phyloP scores from a whole-genome alignment of 208 protist genomes.

The Leptomonas pyrrhocoris region DNA sequence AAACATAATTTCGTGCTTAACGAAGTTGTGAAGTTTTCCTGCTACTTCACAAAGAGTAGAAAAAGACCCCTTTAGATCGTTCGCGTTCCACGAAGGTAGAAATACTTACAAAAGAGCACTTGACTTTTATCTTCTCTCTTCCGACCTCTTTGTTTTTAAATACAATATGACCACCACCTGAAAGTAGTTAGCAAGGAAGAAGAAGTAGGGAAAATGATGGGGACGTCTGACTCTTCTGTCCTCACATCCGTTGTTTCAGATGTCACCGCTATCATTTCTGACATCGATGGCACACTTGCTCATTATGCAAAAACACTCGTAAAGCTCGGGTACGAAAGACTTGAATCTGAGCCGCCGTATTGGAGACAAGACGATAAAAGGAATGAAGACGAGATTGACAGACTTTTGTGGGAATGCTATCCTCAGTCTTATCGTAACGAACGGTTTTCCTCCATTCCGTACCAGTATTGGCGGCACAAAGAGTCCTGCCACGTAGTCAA shows the following conservation, averaged over 20 bases:
- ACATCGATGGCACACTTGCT: conserved; percentile 43
- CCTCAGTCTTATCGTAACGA: conserved; percentile 2
- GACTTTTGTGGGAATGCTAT: conserved; percentile 24
- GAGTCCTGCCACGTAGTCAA: conserved; percentile 14
- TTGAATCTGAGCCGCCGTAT: neutral
- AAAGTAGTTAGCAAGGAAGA: neutral
- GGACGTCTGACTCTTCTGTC: neutral
- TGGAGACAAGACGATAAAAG: conserved; percentile 8
- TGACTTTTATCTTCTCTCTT: too few species aligned
- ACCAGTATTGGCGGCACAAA: conserved; percentile 30
- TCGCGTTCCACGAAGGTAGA: too few species aligned
- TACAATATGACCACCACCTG: too few species aligned
- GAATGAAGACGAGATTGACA: conserved; percentile 11
- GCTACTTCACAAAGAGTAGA: too few species aligned
- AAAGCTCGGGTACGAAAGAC: conserved; percentile 10
- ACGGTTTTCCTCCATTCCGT: conserved; percentile 17
- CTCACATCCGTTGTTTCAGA: neutral
- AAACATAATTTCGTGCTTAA: too few species aligned
- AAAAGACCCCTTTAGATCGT: too few species aligned
- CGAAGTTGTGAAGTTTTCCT: too few species aligned
- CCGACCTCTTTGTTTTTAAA: too few species aligned
- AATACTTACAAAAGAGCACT: too few species aligned
- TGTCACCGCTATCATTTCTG: conserved; percentile 21
- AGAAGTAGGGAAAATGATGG: neutral
- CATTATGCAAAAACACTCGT: conserved; percentile 38